phyloP scores from a whole-genome alignment of 257 asterid genomes.

The Nicotiana undulata region DNA sequence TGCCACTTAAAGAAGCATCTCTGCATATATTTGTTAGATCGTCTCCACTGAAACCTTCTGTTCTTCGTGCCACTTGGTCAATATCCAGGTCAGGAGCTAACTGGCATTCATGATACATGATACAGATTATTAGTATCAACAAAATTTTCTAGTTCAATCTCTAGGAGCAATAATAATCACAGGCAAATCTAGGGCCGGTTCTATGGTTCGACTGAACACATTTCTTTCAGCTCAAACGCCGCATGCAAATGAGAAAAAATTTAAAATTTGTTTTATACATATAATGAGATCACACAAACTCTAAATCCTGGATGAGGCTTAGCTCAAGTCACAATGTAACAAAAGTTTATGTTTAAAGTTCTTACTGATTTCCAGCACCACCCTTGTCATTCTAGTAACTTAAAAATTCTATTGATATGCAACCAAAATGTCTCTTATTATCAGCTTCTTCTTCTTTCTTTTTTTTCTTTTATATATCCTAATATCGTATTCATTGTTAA shows the following conservation, averaged over 20 bases:
- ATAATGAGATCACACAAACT: neutral
- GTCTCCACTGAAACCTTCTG: slow-evolving; percentile 94
- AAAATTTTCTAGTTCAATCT: too few relatives aligned
- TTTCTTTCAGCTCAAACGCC: too few relatives aligned
- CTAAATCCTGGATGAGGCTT: neutral
- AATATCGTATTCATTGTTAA: too few relatives aligned
- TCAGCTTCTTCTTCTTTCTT: neutral
- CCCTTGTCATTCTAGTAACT: neutral
- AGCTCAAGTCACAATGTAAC: neutral
- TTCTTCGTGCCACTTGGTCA: slow-evolving; percentile 77
- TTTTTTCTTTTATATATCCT: neutral
- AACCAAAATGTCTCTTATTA: neutral
- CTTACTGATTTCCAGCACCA: neutral
- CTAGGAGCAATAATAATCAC: neutral
- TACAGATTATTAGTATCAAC: neutral
- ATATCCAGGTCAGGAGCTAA: slow-evolving; percentile 74
- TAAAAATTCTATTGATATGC: too few relatives aligned
- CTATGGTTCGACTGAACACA: neutral
- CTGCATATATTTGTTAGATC: slow-evolving; percentile 86
- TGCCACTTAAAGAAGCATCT: slow-evolving; percentile 81
- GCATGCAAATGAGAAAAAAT: too few relatives aligned
- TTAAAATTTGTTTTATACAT: neutral
- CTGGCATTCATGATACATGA: slow-evolving; percentile 20
- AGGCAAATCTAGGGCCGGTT: neutral
- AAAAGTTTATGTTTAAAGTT: neutral